Percentiles rank a stretch among this genome's conserved stretches.
Evolutionary conservation across 2,329 filamentous ascomycete species (phyloP).

Genomic region (Chrysoporthe cubensis): DNA sequence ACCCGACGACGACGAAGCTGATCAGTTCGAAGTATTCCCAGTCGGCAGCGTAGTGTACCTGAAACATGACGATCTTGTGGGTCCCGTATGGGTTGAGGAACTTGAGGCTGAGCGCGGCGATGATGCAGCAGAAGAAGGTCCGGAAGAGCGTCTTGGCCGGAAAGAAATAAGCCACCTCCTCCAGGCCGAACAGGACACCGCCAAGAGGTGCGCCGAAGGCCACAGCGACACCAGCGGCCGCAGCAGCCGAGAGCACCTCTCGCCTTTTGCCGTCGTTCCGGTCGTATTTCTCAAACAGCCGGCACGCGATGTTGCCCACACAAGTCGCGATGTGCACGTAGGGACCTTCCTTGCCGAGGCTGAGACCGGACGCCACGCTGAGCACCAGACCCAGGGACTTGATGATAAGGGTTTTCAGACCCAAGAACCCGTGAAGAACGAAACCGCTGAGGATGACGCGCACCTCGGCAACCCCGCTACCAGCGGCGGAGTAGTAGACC

Average conservation of each 20-base stretch:
- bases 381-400: conserved; percentile 84
- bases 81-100: conserved; percentile 97
- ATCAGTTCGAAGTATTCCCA: conserved; percentile 93
- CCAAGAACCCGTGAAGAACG: conserved; percentile 93
- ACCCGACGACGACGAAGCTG: conserved; percentile 82
- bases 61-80: conserved; percentile 94
- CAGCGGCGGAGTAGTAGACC: conserved; percentile 94
- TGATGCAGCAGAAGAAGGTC: conserved; percentile 98
- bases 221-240: conserved; percentile 89
- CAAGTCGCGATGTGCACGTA: conserved; percentile 98
- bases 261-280: conserved; percentile 91
- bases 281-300: conserved; percentile 93
- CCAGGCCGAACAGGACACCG: conserved; percentile 88
- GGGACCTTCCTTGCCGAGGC: conserved; percentile 90
- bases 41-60: conserved; percentile 86
- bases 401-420: conserved; percentile 81
- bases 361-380: conserved; percentile 89
- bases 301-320: conserved; percentile 92
- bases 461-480: conserved; percentile 95
- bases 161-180: conserved; percentile 97
- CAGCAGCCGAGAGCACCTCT: conserved; percentile 90
- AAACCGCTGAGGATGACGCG: conserved; percentile 98
- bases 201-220: conserved; percentile 89
- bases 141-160: conserved; percentile 95
- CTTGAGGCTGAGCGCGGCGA: conserved; percentile 87